Base-by-base conservation (phyloP, 83 land plant species). In the Picea abies region DNA sequence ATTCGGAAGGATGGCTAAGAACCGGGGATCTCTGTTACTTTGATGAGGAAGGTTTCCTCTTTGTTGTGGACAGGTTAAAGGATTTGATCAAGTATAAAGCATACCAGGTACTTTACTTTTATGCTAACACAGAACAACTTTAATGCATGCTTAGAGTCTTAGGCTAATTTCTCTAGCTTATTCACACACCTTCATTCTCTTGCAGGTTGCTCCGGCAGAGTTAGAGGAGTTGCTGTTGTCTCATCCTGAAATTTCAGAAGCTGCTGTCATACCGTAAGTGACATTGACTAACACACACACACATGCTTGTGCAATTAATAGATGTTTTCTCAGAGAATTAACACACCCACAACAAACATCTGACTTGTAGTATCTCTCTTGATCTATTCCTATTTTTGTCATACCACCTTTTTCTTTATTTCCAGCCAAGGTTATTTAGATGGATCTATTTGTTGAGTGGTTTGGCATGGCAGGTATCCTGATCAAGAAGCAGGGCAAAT, bases 181-280 rank as follows among this genome's bases (percentile, higher is more conserved):
- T 22, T 76, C 79, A 25, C 60, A 22, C 15, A 76, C 61, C 52
- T 52, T 8, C 4, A 49, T 76, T n/a, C 22, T 22, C 79, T 49
- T 52, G 81, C 82, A 94, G 93, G 94, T 95, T 5, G 86, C 94
- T 52, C 97, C 96, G 25, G 94, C 94, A n/a, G 97, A 95, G 76
- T 80, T 95, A 78, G 97, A 95, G 76, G 92, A 91, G 25, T 16
- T 95, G 35, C 90, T 95, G 32, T 63, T 93, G 22, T 22, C 84
- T 4, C 94, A 91, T 83, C 93, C 94, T 10, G 75, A 82, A 0
- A 82, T 95, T 61, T 37, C 82, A 6, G 98, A 95, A 73, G 92
- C 92, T 23, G 94, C 91, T 26, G 97, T 93, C n/a, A 79, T 90
- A 63, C 93, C 96, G 96, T 93, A 73, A 69, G 92, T 80, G 3